Evolutionary conservation across 2,329 filamentous ascomycete genomes (phyloP).

Genomic region (Ceratocystis cubensis): DNA sequence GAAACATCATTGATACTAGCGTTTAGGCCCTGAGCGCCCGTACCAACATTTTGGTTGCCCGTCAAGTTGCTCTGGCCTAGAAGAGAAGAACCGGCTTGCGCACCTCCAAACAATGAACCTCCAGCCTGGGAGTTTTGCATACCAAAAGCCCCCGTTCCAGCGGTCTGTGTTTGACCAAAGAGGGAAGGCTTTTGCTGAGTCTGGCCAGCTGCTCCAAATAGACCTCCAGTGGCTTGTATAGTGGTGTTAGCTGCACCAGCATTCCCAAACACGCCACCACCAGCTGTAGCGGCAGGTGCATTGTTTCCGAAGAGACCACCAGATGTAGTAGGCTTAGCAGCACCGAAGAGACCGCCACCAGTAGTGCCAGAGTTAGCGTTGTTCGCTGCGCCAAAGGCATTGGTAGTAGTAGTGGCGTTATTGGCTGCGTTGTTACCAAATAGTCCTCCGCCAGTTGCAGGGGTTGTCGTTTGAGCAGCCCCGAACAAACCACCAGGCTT

Average conservation of each 20-base stretch:
- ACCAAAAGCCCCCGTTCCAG: constrained; percentile 44
- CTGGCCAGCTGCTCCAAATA: constrained; percentile 37
- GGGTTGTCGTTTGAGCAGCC: constrained; percentile 18
- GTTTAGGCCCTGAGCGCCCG: constrained; percentile 52
- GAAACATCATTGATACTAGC: constrained; percentile 72
- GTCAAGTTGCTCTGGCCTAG: constrained; percentile 42
- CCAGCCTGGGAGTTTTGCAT: constrained; percentile 35
- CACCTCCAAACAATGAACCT: constrained; percentile 36
- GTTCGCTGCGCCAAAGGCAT: constrained; percentile 31
- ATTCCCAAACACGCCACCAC: constrained; percentile 17
- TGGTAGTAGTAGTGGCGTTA: constrained; percentile 22
- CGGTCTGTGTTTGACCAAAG: constrained; percentile 37
- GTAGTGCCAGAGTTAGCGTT: constrained; percentile 17
- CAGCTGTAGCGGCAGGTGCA: constrained; percentile 30
- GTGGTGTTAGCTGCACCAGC: constrained; percentile 34
- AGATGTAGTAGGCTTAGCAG: constrained; percentile 25
- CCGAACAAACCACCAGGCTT: constrained; percentile 41
- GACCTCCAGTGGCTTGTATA: constrained; percentile 28
- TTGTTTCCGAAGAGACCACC: constrained; percentile 34
- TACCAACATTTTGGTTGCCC: constrained; percentile 28
- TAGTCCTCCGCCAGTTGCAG: constrained; percentile 32
- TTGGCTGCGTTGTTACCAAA: constrained; percentile 31
- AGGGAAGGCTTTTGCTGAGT: constrained; percentile 44
- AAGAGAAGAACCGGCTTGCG: constrained; percentile 27
- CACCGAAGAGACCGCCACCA: constrained; percentile 34